Evolutionary conservation across 177 flowering plant species (phyloP).

Genomic region (Vitis hybrid): DNA sequence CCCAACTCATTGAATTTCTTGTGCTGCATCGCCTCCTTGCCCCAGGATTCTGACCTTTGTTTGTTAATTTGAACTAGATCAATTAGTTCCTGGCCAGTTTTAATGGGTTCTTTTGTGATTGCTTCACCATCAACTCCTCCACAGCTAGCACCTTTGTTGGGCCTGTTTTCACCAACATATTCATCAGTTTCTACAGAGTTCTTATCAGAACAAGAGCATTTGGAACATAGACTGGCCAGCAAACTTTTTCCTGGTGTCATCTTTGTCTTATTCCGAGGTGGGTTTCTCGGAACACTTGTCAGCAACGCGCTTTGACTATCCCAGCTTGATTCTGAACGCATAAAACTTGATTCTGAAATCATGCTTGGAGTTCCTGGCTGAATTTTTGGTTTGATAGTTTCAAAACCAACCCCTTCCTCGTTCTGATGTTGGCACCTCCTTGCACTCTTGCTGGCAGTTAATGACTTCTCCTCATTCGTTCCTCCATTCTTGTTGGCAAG

Average conservation of each 20-base stretch:
- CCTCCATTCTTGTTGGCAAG: conserved; percentile 6
- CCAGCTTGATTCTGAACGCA: conserved; percentile 66
- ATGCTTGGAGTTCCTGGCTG: conserved; percentile 52
- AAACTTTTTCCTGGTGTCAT: conserved; percentile 39
- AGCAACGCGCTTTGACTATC: conserved; percentile 71
- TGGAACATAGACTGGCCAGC: conserved; percentile 48
- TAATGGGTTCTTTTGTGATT: conserved; percentile 11
- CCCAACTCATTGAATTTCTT: conserved; percentile 16
- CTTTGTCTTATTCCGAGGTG: conserved; percentile 19
- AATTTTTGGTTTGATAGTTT: conserved; percentile 15
- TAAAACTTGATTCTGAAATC: conserved; percentile 59
- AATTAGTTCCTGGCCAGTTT: conserved; percentile 8
- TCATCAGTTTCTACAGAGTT: conserved; percentile 47
- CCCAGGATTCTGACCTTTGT: conserved; percentile 4
- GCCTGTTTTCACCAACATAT: conserved; percentile 20
- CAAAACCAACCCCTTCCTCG: not conserved
- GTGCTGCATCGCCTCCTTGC: not conserved
- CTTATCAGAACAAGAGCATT: conserved; percentile 56
- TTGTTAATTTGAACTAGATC: conserved; percentile 8
- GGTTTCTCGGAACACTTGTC: conserved; percentile 20
- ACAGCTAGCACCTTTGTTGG: conserved; percentile 9
- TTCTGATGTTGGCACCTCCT: not conserved
- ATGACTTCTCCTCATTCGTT: conserved; percentile 15
- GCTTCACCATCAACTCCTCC: conserved; percentile 8
- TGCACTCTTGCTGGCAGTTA: not conserved